Percentiles rank a stretch among this genome's conserved stretches.
Evolutionary conservation across 129 eudicot genomes (phyloP).

Genomic region (Heracleum sosnowskyi): DNA sequence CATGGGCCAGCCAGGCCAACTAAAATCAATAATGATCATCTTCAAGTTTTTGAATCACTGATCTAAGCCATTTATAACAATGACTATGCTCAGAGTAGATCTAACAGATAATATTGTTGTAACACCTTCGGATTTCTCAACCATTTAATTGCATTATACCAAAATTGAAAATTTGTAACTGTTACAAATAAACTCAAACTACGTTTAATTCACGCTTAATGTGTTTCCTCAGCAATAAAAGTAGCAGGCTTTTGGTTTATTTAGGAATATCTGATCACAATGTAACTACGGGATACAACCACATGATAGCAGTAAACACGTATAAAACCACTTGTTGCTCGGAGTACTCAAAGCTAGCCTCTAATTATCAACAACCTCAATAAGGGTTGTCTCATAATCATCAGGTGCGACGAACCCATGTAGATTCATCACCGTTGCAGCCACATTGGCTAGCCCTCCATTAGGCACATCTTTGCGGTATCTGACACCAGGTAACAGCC

Average conservation of each 20-base stretch:
- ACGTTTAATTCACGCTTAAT: not conserved
- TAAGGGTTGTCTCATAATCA: slow-evolving; percentile 61
- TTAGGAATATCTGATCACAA: not conserved
- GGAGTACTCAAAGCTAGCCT: not conserved
- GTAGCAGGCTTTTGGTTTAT: not conserved
- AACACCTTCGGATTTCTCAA: too few species aligned
- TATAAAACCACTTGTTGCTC: not conserved
- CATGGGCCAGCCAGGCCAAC: too few species aligned
- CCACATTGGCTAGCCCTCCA: slow-evolving; percentile 62
- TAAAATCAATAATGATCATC: not conserved
- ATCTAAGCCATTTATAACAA: not conserved
- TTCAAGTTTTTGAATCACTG: not conserved
- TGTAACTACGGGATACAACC: not conserved
- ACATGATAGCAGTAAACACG: not conserved
- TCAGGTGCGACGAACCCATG: slow-evolving; percentile 57
- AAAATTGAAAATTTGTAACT: not conserved
- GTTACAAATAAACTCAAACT: not conserved
- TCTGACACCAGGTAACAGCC: slow-evolving; percentile 50
- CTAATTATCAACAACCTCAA: slow-evolving; percentile 54
- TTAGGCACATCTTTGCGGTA: slow-evolving; percentile 52
- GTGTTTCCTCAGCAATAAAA: not conserved
- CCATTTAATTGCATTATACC: slow-evolving; percentile 1
- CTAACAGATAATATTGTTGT: not conserved
- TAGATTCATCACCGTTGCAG: slow-evolving; percentile 59
- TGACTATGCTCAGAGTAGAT: too few species aligned